Base-by-base conservation (phyloP, 768 basidiomycete species). In the Podaxis pistillaris region DNA sequence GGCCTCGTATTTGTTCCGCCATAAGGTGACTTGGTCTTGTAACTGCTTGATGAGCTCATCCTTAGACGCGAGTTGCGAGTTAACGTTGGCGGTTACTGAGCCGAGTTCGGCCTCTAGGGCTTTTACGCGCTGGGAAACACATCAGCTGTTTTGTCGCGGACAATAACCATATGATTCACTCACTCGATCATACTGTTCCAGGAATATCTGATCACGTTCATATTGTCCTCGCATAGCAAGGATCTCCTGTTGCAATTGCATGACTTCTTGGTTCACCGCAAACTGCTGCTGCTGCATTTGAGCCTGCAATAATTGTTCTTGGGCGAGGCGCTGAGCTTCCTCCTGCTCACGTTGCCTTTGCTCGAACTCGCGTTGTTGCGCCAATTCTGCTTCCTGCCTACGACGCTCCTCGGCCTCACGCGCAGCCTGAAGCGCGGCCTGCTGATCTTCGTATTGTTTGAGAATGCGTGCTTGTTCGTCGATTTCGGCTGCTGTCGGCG, bases 1-100 rank as follows among this genome's bases (percentile, higher is more conserved):
- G 0, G 96, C 94, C 73, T 99, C 97, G 74, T 99, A 99, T 76
- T 99, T 99, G 79, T 93, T 96, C 60, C 94, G 89, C 97, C 97
- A 99, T 13, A 96, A 78, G 3, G 86, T 91, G 65, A 98, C 96
- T 76, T 99, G 97, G 70, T 97, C 93, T 71, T 98, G 96, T 2
- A 99, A 84, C 71, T 96, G 94, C 71, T 88, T 89, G 74, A 98
- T 96, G 69, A 98, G 78, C 13, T 97, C 95, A 72, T 99, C 97
- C 74, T 98, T 99, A 15, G 94, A 90, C 56, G 79, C 72, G 78
- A 97, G 82, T 74, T 98, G 97, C 3, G 91, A 88, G 64, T 84
- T 86, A 65, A 96, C 84, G 69, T 95, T 94, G 65, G 81, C 78
- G 24, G 83, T 80, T 68, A 93, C 84, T 58, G 87, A 88, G 57